These are phyloP conservation scores for Medicago arabica DNA, from an alignment of 306 rosid species.

Conservation along the genomic window DNA sequence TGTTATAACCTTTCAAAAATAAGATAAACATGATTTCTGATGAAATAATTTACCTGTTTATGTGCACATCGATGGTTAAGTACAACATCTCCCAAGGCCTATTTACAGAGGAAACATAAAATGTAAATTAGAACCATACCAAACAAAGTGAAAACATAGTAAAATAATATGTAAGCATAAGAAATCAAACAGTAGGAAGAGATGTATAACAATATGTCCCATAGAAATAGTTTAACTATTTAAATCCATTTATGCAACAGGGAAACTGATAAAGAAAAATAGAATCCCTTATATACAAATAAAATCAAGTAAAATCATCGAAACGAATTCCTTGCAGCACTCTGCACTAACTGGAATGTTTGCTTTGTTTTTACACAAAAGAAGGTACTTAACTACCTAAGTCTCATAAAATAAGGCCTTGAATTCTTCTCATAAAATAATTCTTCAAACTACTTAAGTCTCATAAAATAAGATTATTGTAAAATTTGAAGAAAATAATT, in stretches of 20 bases:
- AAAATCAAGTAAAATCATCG: constrained; percentile 7
- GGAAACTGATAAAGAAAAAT: constrained; percentile 25
- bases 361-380: neutral
- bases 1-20: neutral
- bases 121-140: constrained; percentile 9
- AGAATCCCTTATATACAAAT: constrained; percentile 10
- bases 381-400: constrained; percentile 13
- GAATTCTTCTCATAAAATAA: constrained; percentile 5
- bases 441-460: constrained; percentile 3
- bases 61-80: constrained; percentile 85
- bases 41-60: constrained; percentile 57
- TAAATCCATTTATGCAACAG: constrained; percentile 30
- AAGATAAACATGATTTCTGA: constrained; percentile 25
- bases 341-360: neutral
- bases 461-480: constrained; percentile 8
- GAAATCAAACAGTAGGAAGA: constrained; percentile 17
- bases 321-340: constrained; percentile 24
- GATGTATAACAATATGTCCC: constrained; percentile 10
- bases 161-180: constrained; percentile 21
- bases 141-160: constrained; percentile 28
- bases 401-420: constrained; percentile 20
- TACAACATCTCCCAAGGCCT: constrained; percentile 83
- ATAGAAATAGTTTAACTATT: constrained; percentile 19
- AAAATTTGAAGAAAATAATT: constrained; percentile 27
- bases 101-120: constrained; percentile 34